Conservation (phyloP, 805 yeast genomes). For the Cyberlindnera maritima region DNA sequence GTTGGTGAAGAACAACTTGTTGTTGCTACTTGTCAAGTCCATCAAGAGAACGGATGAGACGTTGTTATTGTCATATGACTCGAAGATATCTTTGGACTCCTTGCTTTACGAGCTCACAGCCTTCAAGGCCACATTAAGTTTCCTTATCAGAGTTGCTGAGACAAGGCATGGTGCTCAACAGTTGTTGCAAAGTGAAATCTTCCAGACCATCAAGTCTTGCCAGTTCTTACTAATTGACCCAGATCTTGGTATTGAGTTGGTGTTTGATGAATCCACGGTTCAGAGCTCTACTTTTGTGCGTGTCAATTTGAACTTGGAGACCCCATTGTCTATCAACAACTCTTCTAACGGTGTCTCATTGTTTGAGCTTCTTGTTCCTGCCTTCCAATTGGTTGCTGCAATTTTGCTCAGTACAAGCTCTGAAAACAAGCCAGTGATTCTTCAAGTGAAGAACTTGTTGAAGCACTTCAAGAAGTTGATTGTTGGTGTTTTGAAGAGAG, state of each 20-base stretch:
- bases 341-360: slow-evolving; percentile 42
- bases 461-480: slow-evolving; percentile 51
- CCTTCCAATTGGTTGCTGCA: slow-evolving; percentile 69
- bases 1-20: slow-evolving; percentile 62
- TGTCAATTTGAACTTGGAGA: slow-evolving; percentile 50
- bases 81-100: slow-evolving; percentile 45
- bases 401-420: slow-evolving; percentile 75
- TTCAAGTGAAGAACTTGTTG: slow-evolving; percentile 51
- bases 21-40: slow-evolving; percentile 63
- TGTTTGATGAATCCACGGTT: slow-evolving; percentile 36
- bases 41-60: slow-evolving; percentile 69
- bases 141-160: slow-evolving; percentile 73
- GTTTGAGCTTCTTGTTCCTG: slow-evolving; percentile 67
- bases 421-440: slow-evolving; percentile 57
- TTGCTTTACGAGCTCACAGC: slow-evolving; percentile 73
- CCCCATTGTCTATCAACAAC: slow-evolving; percentile 41
- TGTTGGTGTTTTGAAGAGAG: slow-evolving; percentile 62
- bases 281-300: slow-evolving; percentile 34
- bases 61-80: slow-evolving; percentile 36
- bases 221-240: slow-evolving; percentile 67
- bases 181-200: slow-evolving; percentile 69
- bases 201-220: slow-evolving; percentile 56
- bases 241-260: slow-evolving; percentile 66
- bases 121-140: slow-evolving; percentile 66
- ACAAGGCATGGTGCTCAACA: slow-evolving; percentile 75